phyloP scores from a whole-genome alignment of 2,329 filamentous ascomycete genomes.

The Exophiala viscosa region DNA sequence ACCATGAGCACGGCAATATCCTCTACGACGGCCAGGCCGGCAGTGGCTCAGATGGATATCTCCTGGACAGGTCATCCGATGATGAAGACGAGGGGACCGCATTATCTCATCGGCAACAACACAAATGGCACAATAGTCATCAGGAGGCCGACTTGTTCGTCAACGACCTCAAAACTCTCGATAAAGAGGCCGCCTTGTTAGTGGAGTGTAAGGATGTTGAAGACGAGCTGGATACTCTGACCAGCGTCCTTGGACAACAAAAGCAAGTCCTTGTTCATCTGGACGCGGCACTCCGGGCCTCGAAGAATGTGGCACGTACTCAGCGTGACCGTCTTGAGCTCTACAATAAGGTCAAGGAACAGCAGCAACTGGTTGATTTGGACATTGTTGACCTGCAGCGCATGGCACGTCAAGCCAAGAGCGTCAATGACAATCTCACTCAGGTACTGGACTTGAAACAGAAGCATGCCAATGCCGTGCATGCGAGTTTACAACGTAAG shows the following conservation, averaged over 20 bases:
- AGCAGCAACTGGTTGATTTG: conserved; percentile 55
- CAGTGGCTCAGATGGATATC: conserved; percentile 50
- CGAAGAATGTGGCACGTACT: conserved; percentile 5
- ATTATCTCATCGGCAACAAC: not conserved
- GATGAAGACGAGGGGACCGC: conserved; percentile 31
- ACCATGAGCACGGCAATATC: conserved; percentile 23
- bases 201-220: conserved; percentile 65
- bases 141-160: conserved; percentile 44
- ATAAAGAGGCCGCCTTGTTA: conserved; percentile 55
- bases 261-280: conserved; percentile 47
- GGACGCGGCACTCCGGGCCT: conserved; percentile 37
- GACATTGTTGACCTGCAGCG: conserved; percentile 59
- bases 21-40: conserved; percentile 55
- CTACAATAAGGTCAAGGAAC: conserved; percentile 37
- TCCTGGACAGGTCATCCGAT: conserved; percentile 1
- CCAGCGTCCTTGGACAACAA: conserved; percentile 51
- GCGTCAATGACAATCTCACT: conserved; percentile 58
- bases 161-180: conserved; percentile 56
- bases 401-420: conserved; percentile 61
- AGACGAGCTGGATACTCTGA: conserved; percentile 64
- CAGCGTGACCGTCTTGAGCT: conserved; percentile 3
- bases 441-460: conserved; percentile 66
- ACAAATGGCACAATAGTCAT: conserved; percentile 17
- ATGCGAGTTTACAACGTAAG: conserved; percentile 48
- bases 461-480: conserved; percentile 65